Percentiles rank a stretch among this genome's conserved stretches.
phyloP scores from a whole-genome alignment of 257 asterid genomes.

The Salvia hispanica region DNA sequence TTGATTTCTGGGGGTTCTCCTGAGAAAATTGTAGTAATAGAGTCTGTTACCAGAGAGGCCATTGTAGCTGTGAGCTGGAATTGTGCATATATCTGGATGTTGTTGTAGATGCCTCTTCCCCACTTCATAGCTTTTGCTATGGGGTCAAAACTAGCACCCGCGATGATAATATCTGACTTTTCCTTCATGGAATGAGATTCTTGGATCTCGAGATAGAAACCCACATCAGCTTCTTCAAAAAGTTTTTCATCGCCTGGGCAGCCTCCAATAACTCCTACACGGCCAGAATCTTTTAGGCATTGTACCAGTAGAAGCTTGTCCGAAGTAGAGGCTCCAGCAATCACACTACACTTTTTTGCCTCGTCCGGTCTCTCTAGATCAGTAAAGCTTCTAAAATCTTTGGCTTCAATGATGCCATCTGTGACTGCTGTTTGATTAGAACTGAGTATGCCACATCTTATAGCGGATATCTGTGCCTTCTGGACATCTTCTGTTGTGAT shows the following conservation, averaged over 20 bases:
- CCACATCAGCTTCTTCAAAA: constrained; percentile 14
- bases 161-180: constrained; percentile 18
- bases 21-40: constrained; percentile 4
- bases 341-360: neutral
- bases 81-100: constrained; percentile 25
- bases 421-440: neutral
- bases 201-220: constrained; percentile 11
- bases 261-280: constrained; percentile 27
- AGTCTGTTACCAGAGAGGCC: constrained; percentile 22
- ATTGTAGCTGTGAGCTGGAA: constrained; percentile 28
- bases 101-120: constrained; percentile 29
- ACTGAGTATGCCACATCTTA: neutral
- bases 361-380: neutral
- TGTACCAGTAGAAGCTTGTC: constrained; percentile 19
- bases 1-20: constrained; percentile 24
- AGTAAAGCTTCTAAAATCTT: neutral
- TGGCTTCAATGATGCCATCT: constrained; percentile 5
- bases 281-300: constrained; percentile 22
- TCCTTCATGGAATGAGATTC: constrained; percentile 1
- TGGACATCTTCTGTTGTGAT: constrained; percentile 22
- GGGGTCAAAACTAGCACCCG: constrained; percentile 20
- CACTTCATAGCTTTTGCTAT: constrained; percentile 25
- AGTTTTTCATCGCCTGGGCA: constrained; percentile 18
- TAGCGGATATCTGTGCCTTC: constrained; percentile 20
- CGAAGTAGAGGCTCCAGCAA: constrained; percentile 11